Evolutionary conservation across 2,329 filamentous ascomycete genomes (phyloP), one percentile per base, ranked within the genome.

Genomic region (Metarhizium guizhouense): DNA sequence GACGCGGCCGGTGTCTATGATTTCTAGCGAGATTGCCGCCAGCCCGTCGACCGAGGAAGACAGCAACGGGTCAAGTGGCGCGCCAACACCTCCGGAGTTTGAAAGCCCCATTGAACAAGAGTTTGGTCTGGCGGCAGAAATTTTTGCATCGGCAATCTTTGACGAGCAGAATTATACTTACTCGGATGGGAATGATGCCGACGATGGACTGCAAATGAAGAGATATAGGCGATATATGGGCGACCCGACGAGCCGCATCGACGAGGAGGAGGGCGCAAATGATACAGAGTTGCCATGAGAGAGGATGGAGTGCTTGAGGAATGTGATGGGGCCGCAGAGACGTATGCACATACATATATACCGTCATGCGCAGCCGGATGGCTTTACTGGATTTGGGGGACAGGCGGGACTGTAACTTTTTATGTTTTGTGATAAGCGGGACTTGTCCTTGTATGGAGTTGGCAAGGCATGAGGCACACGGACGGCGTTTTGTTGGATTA

Each of bases 11-110:
- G 34, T 51, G 5, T 62, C 60, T 3, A 57, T 55, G 16, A 20
- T 54, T 18, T 74, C 72, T 4, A 69, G 68, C 56, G 71, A 74
- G 45, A 65, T 61, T 5, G 69, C 68, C 5, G 60, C 67, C 25
- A 74, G 71, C 53, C 70, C 70, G 6, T 66, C 64, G 6, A 69
- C 68, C 2, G 70, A 71, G 51, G 67, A 65, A n/a, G 67, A 65
- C 40, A 71, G 69, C 54, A 67, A 64, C 40, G 68, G 66, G 10
- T 59, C 57, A 11, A 54, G 51, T 50, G 67, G 67, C 4, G 55
- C 68, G 14, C 69, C 69, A 0, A 73, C 72, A 3, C 72, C 72
- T 4, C 68, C 67, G 14, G 72, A 75, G 49, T 61, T 65, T 47
- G 68, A 70, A 11, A 69, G 65, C 54, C 67, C 68, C 7, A 60